Conservation (phyloP, 108 stramenopile genomes). For the Skeletonema costatum region DNA sequence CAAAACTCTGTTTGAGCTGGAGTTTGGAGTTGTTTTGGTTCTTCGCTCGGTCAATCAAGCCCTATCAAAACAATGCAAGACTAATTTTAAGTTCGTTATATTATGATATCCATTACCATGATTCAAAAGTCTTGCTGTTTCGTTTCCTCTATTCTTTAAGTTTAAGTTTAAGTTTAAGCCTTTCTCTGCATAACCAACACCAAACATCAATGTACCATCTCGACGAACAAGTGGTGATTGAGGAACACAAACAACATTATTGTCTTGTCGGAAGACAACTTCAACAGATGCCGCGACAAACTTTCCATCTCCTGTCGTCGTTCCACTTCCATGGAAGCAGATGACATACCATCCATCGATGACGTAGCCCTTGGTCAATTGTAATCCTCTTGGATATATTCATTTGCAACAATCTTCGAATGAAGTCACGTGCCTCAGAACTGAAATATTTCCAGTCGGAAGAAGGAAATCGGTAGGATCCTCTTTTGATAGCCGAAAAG, state of each 20-base stretch:
- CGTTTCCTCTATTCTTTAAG: too few species aligned
- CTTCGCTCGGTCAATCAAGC: too few species aligned
- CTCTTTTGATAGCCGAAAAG: conserved; percentile 32
- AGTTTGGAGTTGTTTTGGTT: too few species aligned
- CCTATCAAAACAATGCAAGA: too few species aligned
- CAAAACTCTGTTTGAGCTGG: too few species aligned
- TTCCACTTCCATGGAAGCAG: background rate
- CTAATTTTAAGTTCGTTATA: too few species aligned
- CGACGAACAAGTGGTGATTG: background rate
- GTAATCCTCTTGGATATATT: conserved; percentile 43
- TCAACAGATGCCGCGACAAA: conserved; percentile 6
- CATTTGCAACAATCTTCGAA: conserved; percentile 33
- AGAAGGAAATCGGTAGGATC: conserved; percentile 34
- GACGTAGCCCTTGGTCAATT: conserved; percentile 29
- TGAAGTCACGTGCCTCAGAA: conserved; percentile 41
- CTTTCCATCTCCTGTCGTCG: conserved; percentile 2
- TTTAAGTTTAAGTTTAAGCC: too few species aligned
- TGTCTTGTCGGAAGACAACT: conserved; percentile 11
- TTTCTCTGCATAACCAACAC: too few species aligned
- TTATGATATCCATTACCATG: too few species aligned
- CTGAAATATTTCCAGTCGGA: conserved; percentile 44
- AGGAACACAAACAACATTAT: background rate
- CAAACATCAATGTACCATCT: too few species aligned
- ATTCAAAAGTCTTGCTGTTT: too few species aligned
- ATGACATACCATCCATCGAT: conserved; percentile 38